Evolutionary conservation across 768 basidiomycete genomes (phyloP).

Genomic region (Hygrocybe coccinea): DNA sequence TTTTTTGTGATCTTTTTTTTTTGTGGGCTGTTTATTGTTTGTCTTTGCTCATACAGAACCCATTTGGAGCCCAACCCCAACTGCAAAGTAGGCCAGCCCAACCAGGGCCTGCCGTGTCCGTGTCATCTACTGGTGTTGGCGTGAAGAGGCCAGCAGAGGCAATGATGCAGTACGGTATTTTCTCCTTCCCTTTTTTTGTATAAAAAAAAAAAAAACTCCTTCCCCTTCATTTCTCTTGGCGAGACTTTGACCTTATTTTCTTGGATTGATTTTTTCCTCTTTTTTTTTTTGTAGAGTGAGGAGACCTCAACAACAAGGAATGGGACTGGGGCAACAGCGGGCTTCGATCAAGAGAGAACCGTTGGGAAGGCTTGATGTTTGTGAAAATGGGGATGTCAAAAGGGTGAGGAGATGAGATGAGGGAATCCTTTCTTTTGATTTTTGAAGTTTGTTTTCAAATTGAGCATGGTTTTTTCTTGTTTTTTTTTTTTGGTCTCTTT

Average conservation of each 20-base stretch:
- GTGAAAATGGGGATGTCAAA: conserved; percentile 42
- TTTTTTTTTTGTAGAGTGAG: conserved; percentile 12
- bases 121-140: conserved; percentile 17
- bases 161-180: conserved; percentile 29
- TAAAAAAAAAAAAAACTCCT: too few relatives aligned
- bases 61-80: neutral
- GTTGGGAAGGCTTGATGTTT: conserved; percentile 35
- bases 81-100: neutral
- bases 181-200: too few relatives aligned
- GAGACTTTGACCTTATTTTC: neutral
- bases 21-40: neutral
- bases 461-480: too few relatives aligned
- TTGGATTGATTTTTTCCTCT: conserved; percentile 11
- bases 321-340: conserved; percentile 38
- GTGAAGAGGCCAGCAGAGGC: conserved; percentile 33
- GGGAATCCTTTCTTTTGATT: too few relatives aligned
- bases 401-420: conserved; percentile 35
- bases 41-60: neutral
- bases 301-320: conserved; percentile 29
- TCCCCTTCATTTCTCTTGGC: too few relatives aligned
- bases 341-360: conserved; percentile 16
- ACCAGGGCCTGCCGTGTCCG: conserved; percentile 11
- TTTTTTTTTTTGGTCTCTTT: too few relatives aligned
- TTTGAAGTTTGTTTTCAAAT: too few relatives aligned
- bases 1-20: conserved; percentile 9